These are phyloP conservation scores for Pseudoneurospora amorphoporcata DNA, from an alignment of 495 filamentous ascomycete species.

Conservation along the genomic window DNA sequence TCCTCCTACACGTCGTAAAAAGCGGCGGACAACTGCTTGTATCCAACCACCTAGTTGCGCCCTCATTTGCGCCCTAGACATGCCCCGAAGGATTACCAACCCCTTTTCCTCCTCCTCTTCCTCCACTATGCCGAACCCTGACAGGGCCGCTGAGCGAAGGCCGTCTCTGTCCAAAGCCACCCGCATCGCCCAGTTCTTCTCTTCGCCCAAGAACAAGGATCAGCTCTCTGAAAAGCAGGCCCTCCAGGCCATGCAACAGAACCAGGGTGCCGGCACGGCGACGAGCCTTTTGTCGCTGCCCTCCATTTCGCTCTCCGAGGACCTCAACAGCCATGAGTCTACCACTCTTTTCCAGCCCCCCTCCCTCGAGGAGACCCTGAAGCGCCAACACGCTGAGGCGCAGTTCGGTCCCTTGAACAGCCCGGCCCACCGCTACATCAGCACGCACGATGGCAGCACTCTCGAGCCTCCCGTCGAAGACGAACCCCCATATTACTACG, in stretches of 20 bases:
- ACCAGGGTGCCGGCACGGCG: conserved; percentile 52
- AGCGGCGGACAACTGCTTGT: neutral
- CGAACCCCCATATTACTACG: conserved; percentile 92
- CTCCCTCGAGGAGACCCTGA: conserved; percentile 70
- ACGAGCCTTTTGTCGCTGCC: conserved; percentile 65
- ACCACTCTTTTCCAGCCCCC: conserved; percentile 88
- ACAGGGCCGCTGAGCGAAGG: conserved; percentile 34
- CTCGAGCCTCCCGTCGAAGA: conserved; percentile 82
- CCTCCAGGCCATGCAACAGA: conserved; percentile 51
- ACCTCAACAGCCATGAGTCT: conserved; percentile 54
- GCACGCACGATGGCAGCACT: conserved; percentile 60
- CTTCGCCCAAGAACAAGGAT: conserved; percentile 59
- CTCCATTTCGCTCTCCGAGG: conserved; percentile 85
- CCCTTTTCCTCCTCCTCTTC: conserved; percentile 22
- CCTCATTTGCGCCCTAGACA: conserved; percentile 13
- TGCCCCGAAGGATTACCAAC: conserved; percentile 45
- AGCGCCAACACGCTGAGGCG: conserved; percentile 67
- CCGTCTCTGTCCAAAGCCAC: conserved; percentile 49
- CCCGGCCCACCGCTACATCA: conserved; percentile 73
- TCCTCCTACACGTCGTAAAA: neutral
- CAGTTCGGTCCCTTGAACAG: conserved; percentile 85
- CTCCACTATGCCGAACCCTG: conserved; percentile 25
- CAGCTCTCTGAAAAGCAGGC: conserved; percentile 42
- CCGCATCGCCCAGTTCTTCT: conserved; percentile 51
- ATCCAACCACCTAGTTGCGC: neutral